Evolutionary conservation across 768 basidiomycete genomes (phyloP).

Genomic region (Auricularia auricula-judae): DNA sequence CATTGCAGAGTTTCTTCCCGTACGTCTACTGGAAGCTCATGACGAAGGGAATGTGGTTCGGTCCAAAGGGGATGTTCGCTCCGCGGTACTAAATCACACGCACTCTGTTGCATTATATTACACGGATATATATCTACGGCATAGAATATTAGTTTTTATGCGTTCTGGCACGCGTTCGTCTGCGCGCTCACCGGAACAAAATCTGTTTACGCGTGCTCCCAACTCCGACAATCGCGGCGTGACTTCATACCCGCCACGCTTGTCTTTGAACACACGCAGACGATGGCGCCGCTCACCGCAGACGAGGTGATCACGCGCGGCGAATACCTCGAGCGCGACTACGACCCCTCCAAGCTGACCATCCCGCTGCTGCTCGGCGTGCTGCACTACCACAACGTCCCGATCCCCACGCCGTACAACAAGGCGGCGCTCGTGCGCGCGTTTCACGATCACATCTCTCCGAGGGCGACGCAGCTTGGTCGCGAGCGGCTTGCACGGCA

Average conservation of each 20-base stretch:
- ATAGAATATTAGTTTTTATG: background rate
- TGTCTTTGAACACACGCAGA: constrained; percentile 4
- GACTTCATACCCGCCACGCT: background rate
- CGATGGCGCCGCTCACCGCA: constrained; percentile 68
- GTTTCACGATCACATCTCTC: constrained; percentile 70
- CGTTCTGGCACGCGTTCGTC: background rate
- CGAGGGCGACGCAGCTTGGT: constrained; percentile 43
- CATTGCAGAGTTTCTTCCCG: constrained; percentile 50
- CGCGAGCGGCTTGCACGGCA: constrained; percentile 54
- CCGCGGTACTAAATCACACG: constrained; percentile 23
- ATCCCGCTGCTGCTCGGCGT: constrained; percentile 74
- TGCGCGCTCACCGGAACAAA: background rate
- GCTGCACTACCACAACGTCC: constrained; percentile 64
- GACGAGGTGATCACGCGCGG: constrained; percentile 64
- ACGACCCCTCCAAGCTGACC: constrained; percentile 62
- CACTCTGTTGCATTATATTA: no score
- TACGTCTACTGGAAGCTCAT: constrained; percentile 63
- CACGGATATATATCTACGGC: background rate
- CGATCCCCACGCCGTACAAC: constrained; percentile 62
- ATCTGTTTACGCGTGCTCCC: background rate
- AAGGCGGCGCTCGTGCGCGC: constrained; percentile 66
- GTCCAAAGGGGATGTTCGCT: constrained; percentile 27
- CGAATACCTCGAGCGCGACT: constrained; percentile 70
- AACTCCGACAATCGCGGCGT: background rate
- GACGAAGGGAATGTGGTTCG: constrained; percentile 43